phyloP scores from a whole-genome alignment of 805 yeast species.

The Phaffomyces thermotolerans region DNA sequence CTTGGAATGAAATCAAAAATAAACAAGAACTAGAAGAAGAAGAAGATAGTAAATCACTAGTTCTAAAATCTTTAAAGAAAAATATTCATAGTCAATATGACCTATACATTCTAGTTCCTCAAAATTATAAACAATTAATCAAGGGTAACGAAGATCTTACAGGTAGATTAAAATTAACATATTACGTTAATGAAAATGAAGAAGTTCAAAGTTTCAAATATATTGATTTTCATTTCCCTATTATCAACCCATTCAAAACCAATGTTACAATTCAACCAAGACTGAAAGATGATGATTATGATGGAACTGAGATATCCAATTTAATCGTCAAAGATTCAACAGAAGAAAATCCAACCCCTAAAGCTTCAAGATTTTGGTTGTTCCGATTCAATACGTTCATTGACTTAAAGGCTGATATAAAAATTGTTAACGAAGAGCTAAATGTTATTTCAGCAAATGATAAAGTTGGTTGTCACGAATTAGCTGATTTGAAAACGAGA shows the following conservation, averaged over 20 bases:
- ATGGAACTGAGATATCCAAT: too few species aligned
- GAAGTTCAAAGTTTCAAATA: constrained; percentile 24
- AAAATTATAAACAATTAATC: background rate
- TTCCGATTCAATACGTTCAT: constrained; percentile 21
- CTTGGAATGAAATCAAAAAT: constrained; percentile 7
- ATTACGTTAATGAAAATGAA: constrained; percentile 24
- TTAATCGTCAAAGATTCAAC: background rate
- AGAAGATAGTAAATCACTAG: constrained; percentile 3
- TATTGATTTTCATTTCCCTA: constrained; percentile 19
- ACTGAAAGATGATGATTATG: constrained; percentile 13
- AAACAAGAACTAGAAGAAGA: background rate
- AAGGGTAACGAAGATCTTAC: background rate
- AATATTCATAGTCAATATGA: background rate
- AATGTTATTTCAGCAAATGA: constrained; percentile 26
- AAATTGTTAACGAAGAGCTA: constrained; percentile 29
- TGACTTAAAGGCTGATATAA: constrained; percentile 18
- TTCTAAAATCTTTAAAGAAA: constrained; percentile 3
- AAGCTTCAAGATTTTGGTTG: constrained; percentile 32
- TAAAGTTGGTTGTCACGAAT: constrained; percentile 27
- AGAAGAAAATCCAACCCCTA: constrained; percentile 14
- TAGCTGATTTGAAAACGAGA: constrained; percentile 6
- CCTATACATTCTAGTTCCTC: constrained; percentile 10
- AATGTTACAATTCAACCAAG: constrained; percentile 28
- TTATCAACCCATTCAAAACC: constrained; percentile 26
- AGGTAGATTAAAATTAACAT: constrained; percentile 19